Evolutionary conservation across 768 basidiomycete genomes (phyloP).

Genomic region (Tulasnella sp.): DNA sequence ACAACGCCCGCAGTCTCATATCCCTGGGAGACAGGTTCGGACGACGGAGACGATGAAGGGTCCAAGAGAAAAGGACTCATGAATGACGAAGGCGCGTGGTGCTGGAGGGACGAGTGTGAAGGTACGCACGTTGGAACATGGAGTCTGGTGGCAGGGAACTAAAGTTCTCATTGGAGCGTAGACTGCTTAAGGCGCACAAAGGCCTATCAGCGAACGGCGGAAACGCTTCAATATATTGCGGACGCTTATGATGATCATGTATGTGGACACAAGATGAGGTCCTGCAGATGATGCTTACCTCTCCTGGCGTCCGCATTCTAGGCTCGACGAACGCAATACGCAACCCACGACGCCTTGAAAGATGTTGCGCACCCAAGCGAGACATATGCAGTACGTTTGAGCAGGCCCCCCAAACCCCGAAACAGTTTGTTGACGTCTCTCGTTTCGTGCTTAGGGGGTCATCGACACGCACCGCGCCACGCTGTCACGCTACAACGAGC

Average conservation of each 20-base stretch:
- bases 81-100: conserved; percentile 77
- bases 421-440: conserved; percentile 16
- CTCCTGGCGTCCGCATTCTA: conserved; percentile 36
- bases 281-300: neutral
- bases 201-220: conserved; percentile 69
- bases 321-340: conserved; percentile 70
- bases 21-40: conserved; percentile 43
- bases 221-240: conserved; percentile 67
- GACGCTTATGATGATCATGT: conserved; percentile 79
- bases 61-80: conserved; percentile 52
- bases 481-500: conserved; percentile 60
- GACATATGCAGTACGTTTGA: conserved; percentile 56
- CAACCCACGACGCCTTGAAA: conserved; percentile 73
- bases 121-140: conserved; percentile 42
- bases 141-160: neutral
- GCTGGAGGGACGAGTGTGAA: conserved; percentile 75
- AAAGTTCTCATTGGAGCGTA: conserved; percentile 35
- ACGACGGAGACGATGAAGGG: conserved; percentile 47
- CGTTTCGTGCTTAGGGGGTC: conserved; percentile 49
- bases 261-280: conserved; percentile 13
- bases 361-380: conserved; percentile 70
- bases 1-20: neutral
- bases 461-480: conserved; percentile 74
- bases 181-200: conserved; percentile 77
- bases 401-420: neutral